Conservation (phyloP, 2,329 filamentous ascomycete genomes). For the Phialophora verrucosa region DNA sequence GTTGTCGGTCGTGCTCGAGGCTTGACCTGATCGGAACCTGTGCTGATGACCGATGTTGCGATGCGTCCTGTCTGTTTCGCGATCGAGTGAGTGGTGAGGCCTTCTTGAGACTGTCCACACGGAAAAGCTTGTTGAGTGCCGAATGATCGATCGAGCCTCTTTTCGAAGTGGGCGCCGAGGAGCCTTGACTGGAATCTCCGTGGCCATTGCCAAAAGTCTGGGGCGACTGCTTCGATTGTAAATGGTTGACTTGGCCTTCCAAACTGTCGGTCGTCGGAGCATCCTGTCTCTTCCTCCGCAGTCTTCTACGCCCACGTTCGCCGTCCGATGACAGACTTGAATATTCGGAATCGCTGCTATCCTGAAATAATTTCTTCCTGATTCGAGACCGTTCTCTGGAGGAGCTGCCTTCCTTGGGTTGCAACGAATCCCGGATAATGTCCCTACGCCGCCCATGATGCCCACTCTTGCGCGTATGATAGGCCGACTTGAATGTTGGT, state of each 20-base stretch:
- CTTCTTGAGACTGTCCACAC: conserved; percentile 26
- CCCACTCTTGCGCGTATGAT: conserved; percentile 23
- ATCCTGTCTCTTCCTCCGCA: conserved; percentile 29
- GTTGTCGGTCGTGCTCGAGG: conserved; percentile 31
- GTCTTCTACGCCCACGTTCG: conserved; percentile 33
- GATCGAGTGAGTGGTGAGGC: conserved; percentile 26
- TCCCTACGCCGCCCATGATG: conserved; percentile 25
- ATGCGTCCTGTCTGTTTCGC: conserved; percentile 24
- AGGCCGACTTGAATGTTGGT: conserved; percentile 38
- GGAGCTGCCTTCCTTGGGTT: conserved; percentile 27
- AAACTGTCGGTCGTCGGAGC: conserved; percentile 10
- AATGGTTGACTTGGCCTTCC: conserved; percentile 6
- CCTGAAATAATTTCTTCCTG: conserved; percentile 30
- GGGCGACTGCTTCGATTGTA: conserved; percentile 15
- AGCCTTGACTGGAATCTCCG: conserved; percentile 30
- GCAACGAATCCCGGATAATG: conserved; percentile 34
- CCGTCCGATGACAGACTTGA: conserved; percentile 29
- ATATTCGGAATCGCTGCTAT: conserved; percentile 34
- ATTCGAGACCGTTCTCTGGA: conserved; percentile 30
- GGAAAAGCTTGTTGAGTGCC: conserved; percentile 28
- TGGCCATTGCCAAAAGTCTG: conserved; percentile 6
- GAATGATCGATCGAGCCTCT: conserved; percentile 34
- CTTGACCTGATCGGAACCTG: conserved; percentile 24
- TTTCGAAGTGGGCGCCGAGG: conserved; percentile 34
- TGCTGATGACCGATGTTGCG: conserved; percentile 16